Percentiles rank a stretch among this genome's conserved stretches.
phyloP scores from a whole-genome alignment of 148 eudicot species.

The Amaranthus hypochondriacus region DNA sequence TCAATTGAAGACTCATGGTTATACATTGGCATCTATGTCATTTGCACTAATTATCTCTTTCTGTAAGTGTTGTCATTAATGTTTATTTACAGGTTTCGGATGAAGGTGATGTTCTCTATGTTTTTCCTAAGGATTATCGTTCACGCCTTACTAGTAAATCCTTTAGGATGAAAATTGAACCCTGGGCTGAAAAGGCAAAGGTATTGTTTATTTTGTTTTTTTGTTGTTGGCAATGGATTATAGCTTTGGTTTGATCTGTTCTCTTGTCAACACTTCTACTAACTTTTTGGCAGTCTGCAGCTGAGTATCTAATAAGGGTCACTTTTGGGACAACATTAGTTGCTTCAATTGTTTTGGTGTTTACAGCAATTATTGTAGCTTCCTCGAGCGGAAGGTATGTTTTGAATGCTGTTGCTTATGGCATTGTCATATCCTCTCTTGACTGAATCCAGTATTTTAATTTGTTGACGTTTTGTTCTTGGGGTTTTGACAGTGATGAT shows the following conservation, averaged over 20 bases:
- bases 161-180: slow-evolving; percentile 80
- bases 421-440: neutral
- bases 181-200: slow-evolving; percentile 77
- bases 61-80: slow-evolving; percentile 21
- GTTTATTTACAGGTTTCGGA: slow-evolving; percentile 68
- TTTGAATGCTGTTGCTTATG: neutral
- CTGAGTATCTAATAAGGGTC: slow-evolving; percentile 84
- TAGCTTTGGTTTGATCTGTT: neutral
- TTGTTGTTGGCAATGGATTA: neutral
- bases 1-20: no score
- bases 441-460: neutral
- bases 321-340: slow-evolving; percentile 89
- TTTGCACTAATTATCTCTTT: no score
- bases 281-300: slow-evolving; percentile 56
- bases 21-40: no score
- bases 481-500: slow-evolving; percentile 30
- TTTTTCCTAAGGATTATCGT: slow-evolving; percentile 80
- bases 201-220: slow-evolving; percentile 28
- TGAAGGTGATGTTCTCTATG: slow-evolving; percentile 91
- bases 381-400: slow-evolving; percentile 72
- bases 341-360: slow-evolving; percentile 89
- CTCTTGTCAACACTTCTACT: slow-evolving; percentile 14
- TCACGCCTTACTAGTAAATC: slow-evolving; percentile 84
- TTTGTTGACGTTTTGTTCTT: neutral
- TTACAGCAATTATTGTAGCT: slow-evolving; percentile 70